Conservation (phyloP, 371 early-diverging fungal genomes). For the Rhizopus sp. region DNA sequence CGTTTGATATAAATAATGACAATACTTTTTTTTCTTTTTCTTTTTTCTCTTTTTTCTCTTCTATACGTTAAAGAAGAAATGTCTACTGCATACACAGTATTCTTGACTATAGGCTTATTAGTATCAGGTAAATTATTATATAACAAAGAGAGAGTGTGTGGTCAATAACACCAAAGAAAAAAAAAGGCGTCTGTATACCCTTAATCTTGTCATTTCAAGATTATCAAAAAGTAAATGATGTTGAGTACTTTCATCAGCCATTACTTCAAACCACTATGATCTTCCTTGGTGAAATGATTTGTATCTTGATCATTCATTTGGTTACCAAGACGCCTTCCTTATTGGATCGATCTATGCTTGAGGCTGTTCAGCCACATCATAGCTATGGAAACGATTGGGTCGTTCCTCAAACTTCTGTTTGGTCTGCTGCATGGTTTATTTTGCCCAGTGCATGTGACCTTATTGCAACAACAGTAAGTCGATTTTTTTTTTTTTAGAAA, state of each 20-base stretch:
- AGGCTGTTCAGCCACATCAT: slow-evolving; percentile 37
- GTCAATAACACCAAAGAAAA: background rate
- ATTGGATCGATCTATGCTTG: slow-evolving; percentile 36
- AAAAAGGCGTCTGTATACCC: slow-evolving; percentile 44
- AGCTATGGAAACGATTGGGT: slow-evolving; percentile 25
- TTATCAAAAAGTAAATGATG: slow-evolving; percentile 29
- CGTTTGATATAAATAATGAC: background rate
- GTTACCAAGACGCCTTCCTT: slow-evolving; percentile 36
- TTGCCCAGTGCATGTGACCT: slow-evolving; percentile 49
- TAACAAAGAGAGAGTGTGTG: background rate
- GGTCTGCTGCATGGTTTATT: slow-evolving; percentile 38
- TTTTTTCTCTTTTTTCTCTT: slow-evolving; percentile 10
- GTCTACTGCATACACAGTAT: slow-evolving; percentile 21
- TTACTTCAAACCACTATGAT: slow-evolving; percentile 51
- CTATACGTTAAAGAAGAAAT: slow-evolving; percentile 7
- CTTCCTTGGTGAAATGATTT: slow-evolving; percentile 47
- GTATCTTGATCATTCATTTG: slow-evolving; percentile 43
- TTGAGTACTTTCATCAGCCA: slow-evolving; percentile 39
- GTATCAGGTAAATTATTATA: slow-evolving; percentile 20
- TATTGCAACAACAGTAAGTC: slow-evolving; percentile 45
- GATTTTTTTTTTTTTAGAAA: background rate
- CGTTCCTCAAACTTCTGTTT: slow-evolving; percentile 30
- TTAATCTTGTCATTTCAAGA: slow-evolving; percentile 46
- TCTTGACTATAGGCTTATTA: slow-evolving; percentile 27
- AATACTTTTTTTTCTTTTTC: slow-evolving; percentile 9